Conservation (phyloP, 2,329 filamentous ascomycete species). For the Fusarium sp. region DNA sequence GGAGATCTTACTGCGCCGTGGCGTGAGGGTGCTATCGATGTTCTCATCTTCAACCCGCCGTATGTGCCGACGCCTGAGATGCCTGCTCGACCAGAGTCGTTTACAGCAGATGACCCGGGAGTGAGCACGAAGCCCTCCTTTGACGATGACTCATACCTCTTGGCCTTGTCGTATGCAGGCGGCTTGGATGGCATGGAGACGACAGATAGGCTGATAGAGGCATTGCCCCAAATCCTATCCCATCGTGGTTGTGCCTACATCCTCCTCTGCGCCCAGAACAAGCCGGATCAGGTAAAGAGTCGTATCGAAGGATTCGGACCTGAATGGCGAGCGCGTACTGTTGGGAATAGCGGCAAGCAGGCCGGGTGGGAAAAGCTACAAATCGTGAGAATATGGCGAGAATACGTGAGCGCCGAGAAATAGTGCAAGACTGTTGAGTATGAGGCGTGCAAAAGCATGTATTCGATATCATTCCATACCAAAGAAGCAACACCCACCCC, state of each 20-base stretch:
- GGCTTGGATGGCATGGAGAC: slow-evolving; percentile 93
- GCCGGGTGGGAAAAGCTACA: slow-evolving; percentile 95
- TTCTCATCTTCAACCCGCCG: slow-evolving; percentile 95
- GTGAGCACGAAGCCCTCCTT: slow-evolving; percentile 59
- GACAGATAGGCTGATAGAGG: slow-evolving; percentile 78
- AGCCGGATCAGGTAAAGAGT: slow-evolving; percentile 76
- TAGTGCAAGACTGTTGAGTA: slow-evolving; percentile 10
- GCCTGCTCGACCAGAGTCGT: slow-evolving; percentile 60
- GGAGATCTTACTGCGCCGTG: slow-evolving; percentile 75
- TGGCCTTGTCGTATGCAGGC: slow-evolving; percentile 88
- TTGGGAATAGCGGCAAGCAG: slow-evolving; percentile 83
- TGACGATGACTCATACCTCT: slow-evolving; percentile 82
- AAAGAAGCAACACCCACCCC: slow-evolving; percentile 44
- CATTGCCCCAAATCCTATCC: slow-evolving; percentile 71
- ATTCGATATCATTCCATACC: slow-evolving; percentile 47
- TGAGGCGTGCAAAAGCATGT: slow-evolving; percentile 42
- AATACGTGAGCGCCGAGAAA: slow-evolving; percentile 31
- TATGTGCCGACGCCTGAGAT: slow-evolving; percentile 89
- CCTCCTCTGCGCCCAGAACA: slow-evolving; percentile 89
- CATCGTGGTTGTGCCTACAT: slow-evolving; percentile 84
- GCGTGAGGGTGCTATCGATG: slow-evolving; percentile 69
- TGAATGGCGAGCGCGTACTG: slow-evolving; percentile 78
- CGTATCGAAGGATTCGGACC: slow-evolving; percentile 62
- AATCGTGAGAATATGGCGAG: slow-evolving; percentile 85
- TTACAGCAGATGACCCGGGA: slow-evolving; percentile 38